Conservation (phyloP, 139 green algal species). For the Bryopsis sp. region DNA sequence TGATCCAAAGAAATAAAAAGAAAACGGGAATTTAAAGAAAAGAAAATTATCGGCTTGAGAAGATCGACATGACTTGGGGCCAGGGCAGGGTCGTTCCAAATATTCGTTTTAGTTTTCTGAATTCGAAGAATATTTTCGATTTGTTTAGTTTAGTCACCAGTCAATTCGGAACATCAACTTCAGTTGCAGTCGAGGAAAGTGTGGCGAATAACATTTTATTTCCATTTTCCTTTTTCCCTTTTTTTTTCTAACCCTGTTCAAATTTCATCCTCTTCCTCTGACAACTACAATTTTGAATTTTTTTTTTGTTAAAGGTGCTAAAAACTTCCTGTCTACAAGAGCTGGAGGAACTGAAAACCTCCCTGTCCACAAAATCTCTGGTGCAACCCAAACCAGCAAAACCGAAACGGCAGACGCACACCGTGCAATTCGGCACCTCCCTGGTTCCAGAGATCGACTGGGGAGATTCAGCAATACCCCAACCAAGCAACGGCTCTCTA, state of each 20-base stretch:
- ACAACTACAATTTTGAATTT: not conserved
- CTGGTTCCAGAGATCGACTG: not conserved
- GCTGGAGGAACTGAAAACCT: not conserved
- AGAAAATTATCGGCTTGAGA: no score
- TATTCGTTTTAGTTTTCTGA: no score
- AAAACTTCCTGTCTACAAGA: not conserved
- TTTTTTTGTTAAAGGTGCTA: not conserved
- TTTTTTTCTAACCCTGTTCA: not conserved
- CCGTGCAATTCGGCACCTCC: not conserved
- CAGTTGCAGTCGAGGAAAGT: not conserved
- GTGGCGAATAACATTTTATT: slow-evolving; percentile 5
- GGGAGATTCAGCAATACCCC: not conserved
- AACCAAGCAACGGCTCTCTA: no score
- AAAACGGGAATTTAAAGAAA: no score
- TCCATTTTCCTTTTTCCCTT: not conserved
- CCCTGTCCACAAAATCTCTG: not conserved
- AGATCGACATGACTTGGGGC: not conserved
- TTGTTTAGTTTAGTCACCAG: no score
- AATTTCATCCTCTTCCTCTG: not conserved
- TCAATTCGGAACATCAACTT: not conserved
- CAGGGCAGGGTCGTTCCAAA: not conserved
- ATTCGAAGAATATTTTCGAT: no score
- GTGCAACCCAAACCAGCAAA: not conserved
- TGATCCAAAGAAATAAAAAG: not conserved
- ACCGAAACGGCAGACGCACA: not conserved